Evolutionary conservation across 208 protist species (phyloP).

Genomic region (Spongospora subterranea): DNA sequence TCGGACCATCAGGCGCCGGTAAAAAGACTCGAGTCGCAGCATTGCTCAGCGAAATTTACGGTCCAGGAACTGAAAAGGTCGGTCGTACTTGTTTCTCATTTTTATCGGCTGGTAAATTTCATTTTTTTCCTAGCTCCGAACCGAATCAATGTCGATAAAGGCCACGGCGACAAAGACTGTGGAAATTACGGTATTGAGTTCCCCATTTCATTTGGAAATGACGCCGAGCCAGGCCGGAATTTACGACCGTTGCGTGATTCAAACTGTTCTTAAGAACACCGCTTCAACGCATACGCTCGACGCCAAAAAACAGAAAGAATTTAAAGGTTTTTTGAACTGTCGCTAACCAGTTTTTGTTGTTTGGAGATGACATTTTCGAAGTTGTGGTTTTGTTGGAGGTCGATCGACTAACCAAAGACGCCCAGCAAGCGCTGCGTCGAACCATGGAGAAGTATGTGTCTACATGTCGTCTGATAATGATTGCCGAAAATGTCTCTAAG

Average conservation of each 20-base stretch:
- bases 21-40: slow-evolving; percentile 80
- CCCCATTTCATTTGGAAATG: slow-evolving; percentile 97
- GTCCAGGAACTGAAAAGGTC: slow-evolving; percentile 34
- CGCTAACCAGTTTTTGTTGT: neutral
- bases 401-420: slow-evolving; percentile 87
- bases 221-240: slow-evolving; percentile 96
- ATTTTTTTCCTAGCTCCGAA: neutral
- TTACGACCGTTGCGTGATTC: slow-evolving; percentile 94
- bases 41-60: slow-evolving; percentile 68
- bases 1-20: slow-evolving; percentile 74
- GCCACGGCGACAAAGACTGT: slow-evolving; percentile 84
- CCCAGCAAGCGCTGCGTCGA: slow-evolving; percentile 97
- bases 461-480: slow-evolving; percentile 95
- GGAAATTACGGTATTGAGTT: slow-evolving; percentile 93
- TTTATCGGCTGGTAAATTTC: slow-evolving; percentile 8
- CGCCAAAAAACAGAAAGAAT: slow-evolving; percentile 36
- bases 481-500: slow-evolving; percentile 86
- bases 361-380: slow-evolving; percentile 60
- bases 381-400: slow-evolving; percentile 97
- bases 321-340: neutral
- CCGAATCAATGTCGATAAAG: neutral
- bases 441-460: slow-evolving; percentile 99
- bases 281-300: slow-evolving; percentile 59
- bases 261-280: slow-evolving; percentile 61
- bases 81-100: neutral